Evolutionary conservation across 345 rosid genomes (phyloP).

Genomic region (Boechera stricta): DNA sequence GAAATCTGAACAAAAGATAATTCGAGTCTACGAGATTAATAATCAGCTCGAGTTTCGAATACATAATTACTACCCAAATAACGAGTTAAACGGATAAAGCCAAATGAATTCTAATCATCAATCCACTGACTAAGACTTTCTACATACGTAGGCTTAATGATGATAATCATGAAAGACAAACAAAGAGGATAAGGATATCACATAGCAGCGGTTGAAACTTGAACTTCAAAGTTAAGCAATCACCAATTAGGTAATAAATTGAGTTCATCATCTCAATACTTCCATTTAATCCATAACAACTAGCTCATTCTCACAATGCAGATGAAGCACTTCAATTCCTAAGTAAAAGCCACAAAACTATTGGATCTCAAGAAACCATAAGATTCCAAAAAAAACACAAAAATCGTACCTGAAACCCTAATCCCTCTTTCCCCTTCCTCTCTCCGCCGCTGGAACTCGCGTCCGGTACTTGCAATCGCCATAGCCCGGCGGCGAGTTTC

Average conservation of each 20-base stretch:
- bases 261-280: background rate
- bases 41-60: slow-evolving; percentile 2
- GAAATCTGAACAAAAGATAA: background rate
- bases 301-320: slow-evolving; percentile 6
- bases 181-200: background rate
- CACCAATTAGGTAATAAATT: background rate
- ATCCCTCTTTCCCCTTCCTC: slow-evolving; percentile 50
- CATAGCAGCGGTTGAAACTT: slow-evolving; percentile 16
- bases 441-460: slow-evolving; percentile 45
- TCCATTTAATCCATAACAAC: background rate
- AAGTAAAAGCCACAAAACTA: slow-evolving; percentile 17
- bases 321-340: background rate
- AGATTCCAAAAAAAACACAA: background rate
- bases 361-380: slow-evolving; percentile 21
- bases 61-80: background rate
- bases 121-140: slow-evolving; percentile 3
- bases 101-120: background rate
- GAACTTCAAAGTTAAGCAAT: slow-evolving; percentile 29
- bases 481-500: slow-evolving; percentile 87
- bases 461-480: slow-evolving; percentile 82
- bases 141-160: slow-evolving; percentile 1
- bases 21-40: background rate
- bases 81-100: background rate
- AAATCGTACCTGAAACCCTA: slow-evolving; percentile 68
- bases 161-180: slow-evolving; percentile 3